phyloP scores from a whole-genome alignment of 257 asterid species.

The Jasminum sambac region DNA sequence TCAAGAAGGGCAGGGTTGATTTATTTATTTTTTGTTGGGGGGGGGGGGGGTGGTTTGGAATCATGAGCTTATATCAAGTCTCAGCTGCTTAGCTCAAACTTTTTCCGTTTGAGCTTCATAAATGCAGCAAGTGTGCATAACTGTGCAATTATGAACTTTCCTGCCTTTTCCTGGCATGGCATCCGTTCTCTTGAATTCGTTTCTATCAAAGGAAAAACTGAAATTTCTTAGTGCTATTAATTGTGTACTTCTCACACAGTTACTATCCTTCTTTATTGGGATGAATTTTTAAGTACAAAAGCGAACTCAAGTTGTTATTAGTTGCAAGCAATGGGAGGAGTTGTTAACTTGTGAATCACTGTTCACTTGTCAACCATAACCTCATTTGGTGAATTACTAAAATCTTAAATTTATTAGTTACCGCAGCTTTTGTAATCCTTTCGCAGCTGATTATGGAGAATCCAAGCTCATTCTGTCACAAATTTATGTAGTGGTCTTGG shows the following conservation, averaged over 20 bases:
- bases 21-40: too few species aligned
- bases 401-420: background rate
- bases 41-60: too few species aligned
- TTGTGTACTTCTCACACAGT: background rate
- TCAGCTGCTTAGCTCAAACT: background rate
- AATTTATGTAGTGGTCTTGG: constrained; percentile 10
- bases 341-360: constrained; percentile 10
- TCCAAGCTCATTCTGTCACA: constrained; percentile 17
- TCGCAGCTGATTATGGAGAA: constrained; percentile 4
- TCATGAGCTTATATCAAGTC: background rate
- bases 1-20: too few species aligned
- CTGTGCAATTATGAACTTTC: constrained; percentile 14
- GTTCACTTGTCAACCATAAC: background rate
- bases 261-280: constrained; percentile 14
- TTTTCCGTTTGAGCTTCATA: constrained; percentile 13
- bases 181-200: background rate
- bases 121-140: constrained; percentile 17
- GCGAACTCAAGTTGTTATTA: constrained; percentile 11
- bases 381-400: background rate
- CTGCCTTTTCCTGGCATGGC: background rate
- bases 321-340: background rate
- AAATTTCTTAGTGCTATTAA: background rate
- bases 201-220: background rate
- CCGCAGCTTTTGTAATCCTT: constrained; percentile 8
- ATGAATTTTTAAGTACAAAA: background rate